Base-by-base conservation (phyloP, 108 stramenopile genomes). In the Fistulifera solaris region DNA sequence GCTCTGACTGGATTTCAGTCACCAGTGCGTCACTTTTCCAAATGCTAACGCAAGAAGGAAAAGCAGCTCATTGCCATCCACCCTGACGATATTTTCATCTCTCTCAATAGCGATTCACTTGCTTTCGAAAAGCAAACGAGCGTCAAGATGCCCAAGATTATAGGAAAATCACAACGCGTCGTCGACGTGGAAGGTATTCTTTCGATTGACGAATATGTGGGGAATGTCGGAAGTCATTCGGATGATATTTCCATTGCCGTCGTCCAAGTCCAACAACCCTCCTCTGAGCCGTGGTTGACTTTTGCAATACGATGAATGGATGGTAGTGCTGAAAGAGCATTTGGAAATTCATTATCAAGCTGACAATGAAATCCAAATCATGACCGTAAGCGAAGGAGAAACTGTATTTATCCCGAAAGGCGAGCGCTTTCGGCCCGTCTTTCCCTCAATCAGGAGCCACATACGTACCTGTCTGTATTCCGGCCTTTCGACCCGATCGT, bases 381-480 rank as follows among this genome's bases (percentile, higher is more conserved):
- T 63, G 11, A 61, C 48, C 16, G 83, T 75, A 15, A 56, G 12
- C 11, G 67, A 75, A 0, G 88, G 88, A 3, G 65, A 85, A 45
- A 89, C 88, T 0, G 67, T 54, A 16, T 66, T 76, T 28, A 58
- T 89, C 38, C 52, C 54, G 4, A 78, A 76, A 42, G 84, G 84
- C n/a, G 69, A 72, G 41, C 66, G 82, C 27, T 81, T 89, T 50
- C 67, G 66, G 21, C 83, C 83, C 38, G 58, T 61, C 25, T 85
- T 89, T 55, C 79, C 83, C 3, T 59, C 46, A 21, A 70, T 59
- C 1, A 6, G 66, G 48, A 45, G 76, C 81, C 48, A 67, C 70
- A 41, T 89, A 89, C 56, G 72, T 86, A 46, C 82, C 88, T 12
- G 61, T 89, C 21, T 89, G 88, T 49, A 27, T 70, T 25, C 88